Percentiles rank a stretch among this genome's conserved stretches.
phyloP scores from a whole-genome alignment of 495 filamentous ascomycete genomes.

The Bombardia bombarda region DNA sequence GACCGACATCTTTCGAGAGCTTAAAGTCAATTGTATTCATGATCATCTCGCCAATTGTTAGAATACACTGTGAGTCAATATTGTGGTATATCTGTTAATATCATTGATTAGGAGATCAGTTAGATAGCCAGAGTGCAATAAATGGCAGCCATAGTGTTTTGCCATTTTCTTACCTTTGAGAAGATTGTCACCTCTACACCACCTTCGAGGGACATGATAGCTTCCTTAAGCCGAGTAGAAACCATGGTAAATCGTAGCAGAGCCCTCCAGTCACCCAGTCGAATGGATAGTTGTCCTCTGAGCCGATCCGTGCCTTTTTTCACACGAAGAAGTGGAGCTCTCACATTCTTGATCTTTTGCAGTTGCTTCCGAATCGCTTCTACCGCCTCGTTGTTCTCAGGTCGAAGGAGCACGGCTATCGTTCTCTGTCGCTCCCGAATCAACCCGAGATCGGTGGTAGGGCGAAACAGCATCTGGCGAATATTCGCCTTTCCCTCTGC shows the following conservation, averaged over 20 bases:
- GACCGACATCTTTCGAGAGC: slow-evolving; percentile 62
- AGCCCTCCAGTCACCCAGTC: slow-evolving; percentile 63
- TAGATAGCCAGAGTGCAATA: too few species aligned
- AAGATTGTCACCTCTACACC: slow-evolving; percentile 48
- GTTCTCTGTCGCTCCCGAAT: slow-evolving; percentile 71
- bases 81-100: slow-evolving; percentile 23
- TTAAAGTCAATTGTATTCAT: slow-evolving; percentile 76
- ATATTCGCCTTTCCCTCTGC: slow-evolving; percentile 72
- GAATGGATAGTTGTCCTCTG: slow-evolving; percentile 48
- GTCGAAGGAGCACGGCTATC: slow-evolving; percentile 58
- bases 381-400: slow-evolving; percentile 55
- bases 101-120: slow-evolving; percentile 4
- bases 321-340: slow-evolving; percentile 58
- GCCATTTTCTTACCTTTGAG: slow-evolving; percentile 39
- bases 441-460: slow-evolving; percentile 56
- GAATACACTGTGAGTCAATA: slow-evolving; percentile 47
- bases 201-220: slow-evolving; percentile 52
- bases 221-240: slow-evolving; percentile 59
- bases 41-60: slow-evolving; percentile 61
- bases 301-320: slow-evolving; percentile 66
- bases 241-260: slow-evolving; percentile 46
- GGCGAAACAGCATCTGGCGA: slow-evolving; percentile 77
- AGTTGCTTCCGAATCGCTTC: slow-evolving; percentile 55
- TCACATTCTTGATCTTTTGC: slow-evolving; percentile 72
- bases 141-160: not conserved